These are phyloP conservation scores for Endoconidiophora laricicola DNA, from an alignment of 2,329 filamentous ascomycete species.

Conservation along the genomic window DNA sequence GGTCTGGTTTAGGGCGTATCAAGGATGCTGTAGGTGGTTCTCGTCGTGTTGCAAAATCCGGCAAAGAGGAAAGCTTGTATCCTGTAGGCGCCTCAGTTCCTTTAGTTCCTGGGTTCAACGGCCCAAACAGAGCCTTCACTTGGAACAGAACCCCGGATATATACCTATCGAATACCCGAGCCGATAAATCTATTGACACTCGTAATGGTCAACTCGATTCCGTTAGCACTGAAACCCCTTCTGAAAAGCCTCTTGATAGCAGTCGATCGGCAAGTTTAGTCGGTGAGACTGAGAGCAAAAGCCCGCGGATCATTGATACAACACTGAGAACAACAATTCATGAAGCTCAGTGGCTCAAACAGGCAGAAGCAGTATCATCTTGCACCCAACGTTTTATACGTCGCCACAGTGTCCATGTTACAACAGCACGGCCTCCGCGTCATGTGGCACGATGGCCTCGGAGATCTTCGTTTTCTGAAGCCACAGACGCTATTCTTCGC, in stretches of 20 bases:
- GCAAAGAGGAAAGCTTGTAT: conserved; percentile 36
- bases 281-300: conserved; percentile 3
- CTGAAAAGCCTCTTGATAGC: background rate
- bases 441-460: conserved; percentile 52
- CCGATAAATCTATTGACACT: conserved; percentile 2
- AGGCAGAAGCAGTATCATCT: conserved; percentile 5
- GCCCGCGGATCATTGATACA: background rate
- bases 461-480: conserved; percentile 58
- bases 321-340: background rate
- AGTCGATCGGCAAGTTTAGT: conserved; percentile 1
- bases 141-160: conserved; percentile 50
- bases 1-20: conserved; percentile 68
- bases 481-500: conserved; percentile 54
- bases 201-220: background rate
- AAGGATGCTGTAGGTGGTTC: conserved; percentile 62
- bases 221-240: background rate
- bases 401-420: conserved; percentile 38
- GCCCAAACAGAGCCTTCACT: conserved; percentile 31
- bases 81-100: conserved; percentile 12
- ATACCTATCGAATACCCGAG: conserved; percentile 24
- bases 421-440: conserved; percentile 17
- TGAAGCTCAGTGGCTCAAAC: conserved; percentile 3
- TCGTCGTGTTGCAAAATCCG: conserved; percentile 34
- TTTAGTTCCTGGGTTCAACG: conserved; percentile 5
- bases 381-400: conserved; percentile 29